phyloP scores from a whole-genome alignment of 2,329 filamentous ascomycete species.

The Stromatinia cepivora region DNA sequence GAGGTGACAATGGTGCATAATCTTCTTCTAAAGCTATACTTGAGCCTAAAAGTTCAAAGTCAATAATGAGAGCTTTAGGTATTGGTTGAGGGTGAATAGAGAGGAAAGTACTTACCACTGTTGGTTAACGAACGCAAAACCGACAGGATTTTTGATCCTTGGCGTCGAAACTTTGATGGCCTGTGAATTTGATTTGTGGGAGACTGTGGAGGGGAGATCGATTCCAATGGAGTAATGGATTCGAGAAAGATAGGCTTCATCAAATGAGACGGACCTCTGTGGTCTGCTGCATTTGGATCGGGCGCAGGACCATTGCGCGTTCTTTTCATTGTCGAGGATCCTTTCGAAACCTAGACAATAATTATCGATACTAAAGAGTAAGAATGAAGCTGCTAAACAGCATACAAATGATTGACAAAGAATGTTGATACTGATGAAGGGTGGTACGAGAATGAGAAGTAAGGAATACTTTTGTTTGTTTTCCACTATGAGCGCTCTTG shows the following conservation, averaged over 20 bases:
- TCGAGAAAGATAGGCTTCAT: slow-evolving; percentile 3
- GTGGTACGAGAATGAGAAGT: not conserved
- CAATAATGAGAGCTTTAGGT: not conserved
- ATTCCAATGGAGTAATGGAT: not conserved
- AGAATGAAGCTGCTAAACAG: slow-evolving; percentile 19
- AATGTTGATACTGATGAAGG: slow-evolving; percentile 11
- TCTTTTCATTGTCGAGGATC: slow-evolving; percentile 31
- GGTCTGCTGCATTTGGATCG: slow-evolving; percentile 18
- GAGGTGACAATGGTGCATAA: slow-evolving; percentile 16
- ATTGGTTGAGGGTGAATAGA: not conserved
- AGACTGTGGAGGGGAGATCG: slow-evolving; percentile 34
- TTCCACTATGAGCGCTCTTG: not conserved
- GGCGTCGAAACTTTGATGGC: slow-evolving; percentile 45
- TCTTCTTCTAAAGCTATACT: slow-evolving; percentile 2
- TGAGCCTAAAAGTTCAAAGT: not conserved
- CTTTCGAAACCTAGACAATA: not conserved
- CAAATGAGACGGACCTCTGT: not conserved
- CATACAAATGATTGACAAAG: slow-evolving; percentile 13
- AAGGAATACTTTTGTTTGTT: not conserved
- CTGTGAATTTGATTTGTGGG: slow-evolving; percentile 30
- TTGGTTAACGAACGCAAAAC: slow-evolving; percentile 47
- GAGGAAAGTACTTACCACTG: slow-evolving; percentile 36
- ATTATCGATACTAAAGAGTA: slow-evolving; percentile 20
- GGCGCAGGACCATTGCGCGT: slow-evolving; percentile 26
- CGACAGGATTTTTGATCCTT: slow-evolving; percentile 47